phyloP scores from a whole-genome alignment of 192 early-diverging fungal genomes.

The Backusella liffmaniae region DNA sequence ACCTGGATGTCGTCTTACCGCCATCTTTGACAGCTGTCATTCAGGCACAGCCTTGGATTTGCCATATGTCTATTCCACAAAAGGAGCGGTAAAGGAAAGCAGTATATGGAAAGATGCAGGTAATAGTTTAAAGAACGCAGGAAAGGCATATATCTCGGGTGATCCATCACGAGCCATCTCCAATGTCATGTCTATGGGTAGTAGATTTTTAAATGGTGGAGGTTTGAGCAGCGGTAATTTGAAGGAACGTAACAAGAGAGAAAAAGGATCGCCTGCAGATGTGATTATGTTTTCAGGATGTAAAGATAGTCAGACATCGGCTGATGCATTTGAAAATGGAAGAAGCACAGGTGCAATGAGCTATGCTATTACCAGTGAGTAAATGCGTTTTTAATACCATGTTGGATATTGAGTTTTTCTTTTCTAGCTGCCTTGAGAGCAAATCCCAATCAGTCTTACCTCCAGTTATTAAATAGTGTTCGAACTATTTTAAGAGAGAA shows the following conservation, averaged over 20 bases:
- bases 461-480: slow-evolving; percentile 66
- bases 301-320: slow-evolving; percentile 82
- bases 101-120: slow-evolving; percentile 44
- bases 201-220: slow-evolving; percentile 39
- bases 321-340: slow-evolving; percentile 65
- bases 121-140: slow-evolving; percentile 39
- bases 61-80: slow-evolving; percentile 74
- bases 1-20: slow-evolving; percentile 66
- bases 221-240: neutral
- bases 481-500: slow-evolving; percentile 58
- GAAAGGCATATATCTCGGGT: slow-evolving; percentile 45
- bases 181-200: slow-evolving; percentile 40
- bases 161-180: slow-evolving; percentile 39
- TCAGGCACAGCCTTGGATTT: slow-evolving; percentile 79
- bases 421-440: slow-evolving; percentile 41
- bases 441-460: slow-evolving; percentile 63
- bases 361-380: slow-evolving; percentile 63
- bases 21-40: slow-evolving; percentile 84
- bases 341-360: slow-evolving; percentile 74
- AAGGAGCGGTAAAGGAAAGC: slow-evolving; percentile 52
- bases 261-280: slow-evolving; percentile 57
- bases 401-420: neutral
- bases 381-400: neutral
- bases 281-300: slow-evolving; percentile 81
- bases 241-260: slow-evolving; percentile 17